Percentiles rank a stretch among this genome's conserved stretches.
Conservation (phyloP, 805 yeast genomes). For the Naumovozyma dairenensis region DNA sequence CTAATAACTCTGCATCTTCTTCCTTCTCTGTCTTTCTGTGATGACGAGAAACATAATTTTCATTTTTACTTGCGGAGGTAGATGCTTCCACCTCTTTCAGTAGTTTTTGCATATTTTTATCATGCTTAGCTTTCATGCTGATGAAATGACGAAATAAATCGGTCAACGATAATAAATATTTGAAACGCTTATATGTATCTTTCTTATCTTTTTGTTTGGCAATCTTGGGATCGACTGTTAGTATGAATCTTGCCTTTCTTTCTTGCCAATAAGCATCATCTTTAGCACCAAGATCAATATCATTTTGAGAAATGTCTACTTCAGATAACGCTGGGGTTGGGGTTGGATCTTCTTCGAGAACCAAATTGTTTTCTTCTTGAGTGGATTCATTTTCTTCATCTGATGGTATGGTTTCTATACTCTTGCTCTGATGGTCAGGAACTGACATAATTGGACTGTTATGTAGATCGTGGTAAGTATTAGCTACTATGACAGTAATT, state of each 20-base stretch:
- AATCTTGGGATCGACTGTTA: conserved; percentile 45
- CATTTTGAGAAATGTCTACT: not conserved
- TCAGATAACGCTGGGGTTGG: no score
- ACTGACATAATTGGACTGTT: no score
- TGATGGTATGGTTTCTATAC: no score
- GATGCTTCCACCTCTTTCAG: conserved; percentile 44
- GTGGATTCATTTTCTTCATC: no score
- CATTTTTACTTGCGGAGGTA: conserved; percentile 32
- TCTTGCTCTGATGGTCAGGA: no score
- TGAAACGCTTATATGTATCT: conserved; percentile 70
- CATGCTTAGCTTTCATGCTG: conserved; percentile 70
- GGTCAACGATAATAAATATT: conserved; percentile 70
- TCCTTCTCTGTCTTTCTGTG: conserved; percentile 88
- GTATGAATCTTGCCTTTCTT: conserved; percentile 39
- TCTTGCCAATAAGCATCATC: conserved; percentile 28
- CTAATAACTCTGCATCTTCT: conserved; percentile 85
- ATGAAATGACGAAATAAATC: conserved; percentile 84
- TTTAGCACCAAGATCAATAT: not conserved
- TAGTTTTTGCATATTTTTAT: conserved; percentile 54
- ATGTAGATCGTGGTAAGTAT: no score
- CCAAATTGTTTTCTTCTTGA: no score
- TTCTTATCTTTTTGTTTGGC: conserved; percentile 48
- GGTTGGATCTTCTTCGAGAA: no score
- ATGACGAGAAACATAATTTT: conserved; percentile 32
- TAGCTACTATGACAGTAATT: no score